Base-by-base conservation (phyloP, 164 flowering plant genomes). In the Magnolia sinica region DNA sequence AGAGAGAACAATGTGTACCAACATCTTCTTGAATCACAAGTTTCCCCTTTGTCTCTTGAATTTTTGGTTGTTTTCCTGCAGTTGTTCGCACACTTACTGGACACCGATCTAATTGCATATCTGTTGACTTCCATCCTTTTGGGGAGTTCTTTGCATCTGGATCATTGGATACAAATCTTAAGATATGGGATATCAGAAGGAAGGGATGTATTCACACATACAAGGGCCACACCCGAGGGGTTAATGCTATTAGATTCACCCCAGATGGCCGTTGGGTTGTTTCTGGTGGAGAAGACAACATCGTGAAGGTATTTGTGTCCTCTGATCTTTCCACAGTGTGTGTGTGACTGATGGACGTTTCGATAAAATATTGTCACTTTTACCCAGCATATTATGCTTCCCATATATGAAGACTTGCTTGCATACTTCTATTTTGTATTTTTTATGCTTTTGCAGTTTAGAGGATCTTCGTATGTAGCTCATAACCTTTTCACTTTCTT, bases 241-340 rank as follows among this genome's bases (percentile, higher is more conserved):
- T 96, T 75, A 94, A 85, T 88, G 91, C 95, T 16, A 91, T 96
- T 82, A 90, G 98, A 78, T 96, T 96, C 77, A 96, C 98, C 58
- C 99, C 99, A 50, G 99, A 96, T 88, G 99, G 99, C 24, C 97
- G 99, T 45, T 96, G 99, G 99, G 92, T 96, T 82, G 99, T 96
- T 16, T 96, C 99, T 80, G 99, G 98, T 66, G 98, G 99, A 75
- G 97, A 94, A 82, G 99, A 94, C 87, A 90, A 92, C 77, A 83
- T 86, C 55, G 98, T 96, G 71, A 96, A 96, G 98, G 99, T 94
- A 79, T 71, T 24, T 50, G 29, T 29, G n/a, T 14, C 18, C 66
- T 76, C 72, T 55, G 69, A 29, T 50, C 22, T 19, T 75, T 72
- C 50, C 20, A 2, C 70, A 37, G 22, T 16, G 7, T 23, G 7